Evolutionary conservation across 495 filamentous ascomycete species (phyloP).

Genomic region (Neohortaea acidophila): DNA sequence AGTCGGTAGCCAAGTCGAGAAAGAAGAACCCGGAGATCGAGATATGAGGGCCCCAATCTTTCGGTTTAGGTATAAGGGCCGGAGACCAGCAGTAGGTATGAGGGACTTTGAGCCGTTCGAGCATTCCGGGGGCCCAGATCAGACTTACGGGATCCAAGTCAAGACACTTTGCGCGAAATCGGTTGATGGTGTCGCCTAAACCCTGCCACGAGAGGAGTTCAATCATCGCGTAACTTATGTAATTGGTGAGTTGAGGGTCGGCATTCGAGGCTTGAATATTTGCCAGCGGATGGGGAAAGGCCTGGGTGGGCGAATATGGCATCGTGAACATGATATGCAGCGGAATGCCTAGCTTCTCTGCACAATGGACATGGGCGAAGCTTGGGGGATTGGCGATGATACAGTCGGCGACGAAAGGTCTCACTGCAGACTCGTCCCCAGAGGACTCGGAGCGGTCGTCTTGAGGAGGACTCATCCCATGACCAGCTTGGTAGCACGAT

Average conservation of each 20-base stretch:
- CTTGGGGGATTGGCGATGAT: constrained; percentile 78
- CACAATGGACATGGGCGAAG: constrained; percentile 67
- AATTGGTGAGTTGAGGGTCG: constrained; percentile 48
- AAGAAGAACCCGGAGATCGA: constrained; percentile 64
- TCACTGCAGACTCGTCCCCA: constrained; percentile 22
- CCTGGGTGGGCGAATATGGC: constrained; percentile 48
- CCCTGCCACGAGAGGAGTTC: constrained; percentile 51
- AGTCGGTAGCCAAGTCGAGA: constrained; percentile 41
- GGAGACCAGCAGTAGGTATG: constrained; percentile 74
- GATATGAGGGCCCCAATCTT: constrained; percentile 59
- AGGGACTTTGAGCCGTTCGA: constrained; percentile 50
- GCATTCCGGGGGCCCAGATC: constrained; percentile 49
- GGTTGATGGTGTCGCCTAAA: constrained; percentile 26
- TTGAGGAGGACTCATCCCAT: constrained; percentile 38
- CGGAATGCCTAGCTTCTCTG: constrained; percentile 65
- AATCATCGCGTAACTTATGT: constrained; percentile 56
- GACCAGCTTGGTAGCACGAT: constrained; percentile 51
- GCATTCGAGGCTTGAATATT: constrained; percentile 48
- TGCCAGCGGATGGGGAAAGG: constrained; percentile 58
- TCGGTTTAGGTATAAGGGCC: constrained; percentile 62
- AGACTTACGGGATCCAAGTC: constrained; percentile 31
- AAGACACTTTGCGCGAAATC: constrained; percentile 21
- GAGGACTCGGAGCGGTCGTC: constrained; percentile 28
- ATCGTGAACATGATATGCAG: constrained; percentile 79
- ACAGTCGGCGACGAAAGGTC: constrained; percentile 61